phyloP scores from a whole-genome alignment of 148 eudicot genomes.

The Silene latifolia region DNA sequence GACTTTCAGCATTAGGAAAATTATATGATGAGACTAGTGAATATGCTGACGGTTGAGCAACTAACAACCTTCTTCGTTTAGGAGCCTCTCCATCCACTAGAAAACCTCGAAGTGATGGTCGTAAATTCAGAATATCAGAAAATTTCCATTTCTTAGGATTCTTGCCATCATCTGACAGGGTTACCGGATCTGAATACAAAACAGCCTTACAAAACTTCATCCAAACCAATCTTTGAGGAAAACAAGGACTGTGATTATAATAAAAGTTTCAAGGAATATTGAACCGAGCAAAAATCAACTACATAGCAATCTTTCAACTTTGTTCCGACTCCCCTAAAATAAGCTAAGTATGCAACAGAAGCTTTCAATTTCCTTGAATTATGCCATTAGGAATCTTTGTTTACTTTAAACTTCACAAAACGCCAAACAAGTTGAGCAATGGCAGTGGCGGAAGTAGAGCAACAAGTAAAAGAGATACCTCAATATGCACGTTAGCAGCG shows the following conservation, averaged over 20 bases:
- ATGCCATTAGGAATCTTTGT: too few species aligned
- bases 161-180: slow-evolving; percentile 29
- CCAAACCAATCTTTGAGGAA: too few species aligned
- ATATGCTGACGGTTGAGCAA: slow-evolving; percentile 34
- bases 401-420: too few species aligned
- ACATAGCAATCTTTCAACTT: too few species aligned
- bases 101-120: slow-evolving; percentile 54
- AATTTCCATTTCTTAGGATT: too few species aligned
- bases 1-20: slow-evolving; percentile 38
- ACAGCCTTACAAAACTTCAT: background rate
- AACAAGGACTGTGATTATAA: too few species aligned
- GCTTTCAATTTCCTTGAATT: too few species aligned
- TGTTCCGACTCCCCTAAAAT: too few species aligned
- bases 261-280: too few species aligned
- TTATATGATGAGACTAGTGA: slow-evolving; percentile 32
- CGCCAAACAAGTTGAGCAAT: too few species aligned
- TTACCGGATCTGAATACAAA: slow-evolving; percentile 35
- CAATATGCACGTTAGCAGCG: slow-evolving; percentile 94
- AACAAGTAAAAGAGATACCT: slow-evolving; percentile 40
- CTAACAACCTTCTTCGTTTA: slow-evolving; percentile 55
- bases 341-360: too few species aligned
- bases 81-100: slow-evolving; percentile 32
- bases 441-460: background rate
- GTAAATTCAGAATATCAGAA: slow-evolving; percentile 61
- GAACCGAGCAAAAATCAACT: too few species aligned